Base-by-base conservation (phyloP, 2,329 filamentous ascomycete genomes). In the Chaetomiaceae sp. region DNA sequence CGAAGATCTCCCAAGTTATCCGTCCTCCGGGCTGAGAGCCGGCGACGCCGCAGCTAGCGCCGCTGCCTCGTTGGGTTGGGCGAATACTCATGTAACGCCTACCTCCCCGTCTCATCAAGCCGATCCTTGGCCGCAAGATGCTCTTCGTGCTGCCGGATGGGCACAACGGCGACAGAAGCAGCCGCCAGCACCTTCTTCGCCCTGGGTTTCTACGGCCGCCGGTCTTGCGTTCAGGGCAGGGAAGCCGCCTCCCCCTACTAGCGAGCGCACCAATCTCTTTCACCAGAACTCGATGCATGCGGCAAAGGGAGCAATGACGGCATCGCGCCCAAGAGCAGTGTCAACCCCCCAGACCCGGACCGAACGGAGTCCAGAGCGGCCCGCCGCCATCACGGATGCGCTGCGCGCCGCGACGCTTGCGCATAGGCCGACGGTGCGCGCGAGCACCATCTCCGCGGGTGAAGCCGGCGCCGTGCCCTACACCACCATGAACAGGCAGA, bases 271-370 rank as follows among this genome's bases (percentile, higher is more conserved):
- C 66, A 17, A 66, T 9, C 65, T 81, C 20, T 74, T 76, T 36
- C 74, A 73, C 29, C 76, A 78, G 50, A 82, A 79, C 49, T 88
- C 88, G 1, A 71, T 91, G 38, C 69, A 78, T 29, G 88, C 88
- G 34, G 89, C 88, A 11, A 84, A 83, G 40, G 86, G 81, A 22
- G 88, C 88, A n/a, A 82, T 88, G 68, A 72, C 78, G 22, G 72
- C 68, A 22, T 69, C 66, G 38, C 75, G 83, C 48, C 76, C 75
- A 49, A 75, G 86, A 51, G 76, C 86, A 6, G 77, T 74, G 18
- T 88, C 86, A 1, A 78, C 75, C 10, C 81, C 83, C 12, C 69
- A 71, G 14, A 57, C 65, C 6, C 63, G 63, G 9, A 60, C 67
- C 38, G 69, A 69, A 46, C 62, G 67, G 26, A 75, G 81, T 62